These are phyloP conservation scores for Melastoma candidum DNA, from an alignment of 441 rosid genomes.

Conservation along the genomic window DNA sequence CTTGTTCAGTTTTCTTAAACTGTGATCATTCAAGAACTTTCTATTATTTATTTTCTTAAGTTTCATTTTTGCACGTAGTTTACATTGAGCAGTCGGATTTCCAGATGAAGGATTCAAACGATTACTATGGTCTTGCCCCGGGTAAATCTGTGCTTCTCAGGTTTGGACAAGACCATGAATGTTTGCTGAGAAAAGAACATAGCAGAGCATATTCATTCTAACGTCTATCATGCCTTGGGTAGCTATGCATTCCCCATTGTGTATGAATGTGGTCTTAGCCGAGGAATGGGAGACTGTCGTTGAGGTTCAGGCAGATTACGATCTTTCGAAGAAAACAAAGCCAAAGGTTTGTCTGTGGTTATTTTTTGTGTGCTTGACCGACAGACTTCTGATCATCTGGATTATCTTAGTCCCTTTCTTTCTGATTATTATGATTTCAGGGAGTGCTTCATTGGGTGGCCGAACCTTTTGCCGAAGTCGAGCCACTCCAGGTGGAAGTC, in stretches of 20 bases:
- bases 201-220: no score
- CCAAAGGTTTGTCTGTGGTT: constrained; percentile 49
- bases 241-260: constrained; percentile 90
- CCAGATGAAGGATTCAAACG: constrained; percentile 86
- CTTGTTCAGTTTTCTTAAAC: no score
- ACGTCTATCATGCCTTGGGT: constrained; percentile 10
- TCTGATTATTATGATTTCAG: constrained; percentile 20
- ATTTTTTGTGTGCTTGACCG: no score
- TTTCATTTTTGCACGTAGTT: constrained; percentile 67
- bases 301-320: constrained; percentile 79
- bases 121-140: constrained; percentile 89
- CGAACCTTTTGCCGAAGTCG: constrained; percentile 47
- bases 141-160: constrained; percentile 84
- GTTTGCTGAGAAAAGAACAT: no score
- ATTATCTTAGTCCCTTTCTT: no score
- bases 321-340: constrained; percentile 67
- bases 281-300: constrained; percentile 71
- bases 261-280: constrained; percentile 67
- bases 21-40: no score
- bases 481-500: constrained; percentile 73
- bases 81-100: constrained; percentile 84
- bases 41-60: constrained; percentile 23
- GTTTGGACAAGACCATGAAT: constrained; percentile 21
- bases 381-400: no score
- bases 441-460: constrained; percentile 97